Percentiles rank a stretch among this genome's conserved stretches.
phyloP scores from a whole-genome alignment of 192 early-diverging fungal species.

The Rhizophlyctis rosea region DNA sequence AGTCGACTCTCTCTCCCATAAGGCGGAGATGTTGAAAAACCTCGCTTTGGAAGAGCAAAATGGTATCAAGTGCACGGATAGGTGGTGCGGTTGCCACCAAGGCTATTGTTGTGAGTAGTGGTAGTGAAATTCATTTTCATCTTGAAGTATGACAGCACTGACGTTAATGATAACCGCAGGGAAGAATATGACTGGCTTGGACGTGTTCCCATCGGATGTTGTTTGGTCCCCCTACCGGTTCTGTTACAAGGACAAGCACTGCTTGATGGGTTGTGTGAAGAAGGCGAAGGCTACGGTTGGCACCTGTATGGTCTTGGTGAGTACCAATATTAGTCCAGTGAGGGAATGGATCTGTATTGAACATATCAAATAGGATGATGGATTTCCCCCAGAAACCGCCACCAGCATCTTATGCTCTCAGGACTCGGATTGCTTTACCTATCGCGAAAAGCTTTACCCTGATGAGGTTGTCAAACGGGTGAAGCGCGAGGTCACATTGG shows the following conservation, averaged over 20 bases:
- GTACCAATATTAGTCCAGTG: not conserved
- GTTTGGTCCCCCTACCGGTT: not conserved
- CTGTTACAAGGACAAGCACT: not conserved
- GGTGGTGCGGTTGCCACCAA: not conserved
- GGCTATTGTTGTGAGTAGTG: not conserved
- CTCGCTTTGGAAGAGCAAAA: too few species aligned
- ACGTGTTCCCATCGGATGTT: not conserved
- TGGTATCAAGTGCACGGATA: slow-evolving; percentile 1
- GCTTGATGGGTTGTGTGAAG: not conserved
- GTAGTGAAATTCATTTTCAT: too few species aligned
- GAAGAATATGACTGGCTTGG: not conserved
- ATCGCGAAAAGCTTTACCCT: not conserved
- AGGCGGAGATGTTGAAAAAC: too few species aligned
- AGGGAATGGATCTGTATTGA: not conserved
- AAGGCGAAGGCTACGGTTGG: not conserved
- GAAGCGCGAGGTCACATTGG: too few species aligned
- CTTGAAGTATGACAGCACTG: too few species aligned
- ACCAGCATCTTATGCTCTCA: not conserved
- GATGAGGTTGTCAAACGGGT: too few species aligned
- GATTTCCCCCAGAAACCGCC: not conserved
- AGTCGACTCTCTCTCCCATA: too few species aligned
- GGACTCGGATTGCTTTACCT: not conserved
- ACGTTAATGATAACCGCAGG: not conserved
- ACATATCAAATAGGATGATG: not conserved
- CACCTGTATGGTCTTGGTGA: not conserved